Evolutionary conservation across 2,329 filamentous ascomycete species (phyloP), one percentile per base, ranked within the genome.

Genomic region (Phialophora chinensis): DNA sequence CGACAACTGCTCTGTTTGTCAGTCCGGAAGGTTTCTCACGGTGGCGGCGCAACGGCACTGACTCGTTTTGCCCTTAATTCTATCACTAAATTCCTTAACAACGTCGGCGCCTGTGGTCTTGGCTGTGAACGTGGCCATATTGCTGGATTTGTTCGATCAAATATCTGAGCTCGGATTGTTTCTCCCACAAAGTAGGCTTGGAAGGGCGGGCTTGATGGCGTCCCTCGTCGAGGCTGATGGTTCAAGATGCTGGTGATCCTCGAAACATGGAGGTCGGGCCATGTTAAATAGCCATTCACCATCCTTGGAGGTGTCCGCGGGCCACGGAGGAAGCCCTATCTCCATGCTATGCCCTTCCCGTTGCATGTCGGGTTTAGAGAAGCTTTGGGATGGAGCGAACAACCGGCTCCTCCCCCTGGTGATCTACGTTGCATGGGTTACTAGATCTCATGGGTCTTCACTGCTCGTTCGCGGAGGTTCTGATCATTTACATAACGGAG

Each of bases 61-160:
- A 77, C 77, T 73, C 56, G 74, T 78, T 64, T 73, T 77, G 17
- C 73, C 68, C 54, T 73, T 72, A 23, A 78, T 72, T 23, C 69
- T 54, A 6, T 75, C 70, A 6, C 71, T 66, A 63, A 77, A 77
- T 49, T 69, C 72, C 6, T 70, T 63, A 4, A 74, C 73, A 25
- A 78, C 76, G 17, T 77, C 74, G 2, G 58, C 67, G 17, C 76
- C 77, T 27, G 72, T 75, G 4, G 73, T 77, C 7, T 74, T 67
- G 10, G 60, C 61, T 38, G 66, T 68, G 58, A 77, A 78, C 5
- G 69, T 65, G 12, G 69, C 60, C 73, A 74, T 75, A 12, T 64
- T 69, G 58, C 20, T 44, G 31, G 20, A 20, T 14, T 27, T 63
- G 25, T 11, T 11, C 49, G 23, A 27, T 27, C 20, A 10, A 14